Evolutionary conservation across 371 early-diverging fungal species (phyloP).

Genomic region (Mortierella sp.): DNA sequence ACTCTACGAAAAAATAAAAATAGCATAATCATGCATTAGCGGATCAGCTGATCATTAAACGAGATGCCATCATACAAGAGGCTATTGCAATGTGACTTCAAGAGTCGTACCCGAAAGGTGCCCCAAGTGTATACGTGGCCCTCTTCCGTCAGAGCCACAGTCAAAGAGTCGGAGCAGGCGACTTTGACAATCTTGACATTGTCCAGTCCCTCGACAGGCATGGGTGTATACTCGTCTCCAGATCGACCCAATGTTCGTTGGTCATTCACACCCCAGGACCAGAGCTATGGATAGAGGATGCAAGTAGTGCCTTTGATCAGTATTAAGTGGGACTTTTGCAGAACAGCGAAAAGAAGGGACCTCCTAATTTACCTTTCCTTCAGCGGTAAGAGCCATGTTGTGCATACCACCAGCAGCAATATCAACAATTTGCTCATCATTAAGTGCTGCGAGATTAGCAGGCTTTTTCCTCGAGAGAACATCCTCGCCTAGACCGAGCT

Average conservation of each 20-base stretch:
- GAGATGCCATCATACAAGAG: neutral
- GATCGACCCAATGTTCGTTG: conserved; percentile 95
- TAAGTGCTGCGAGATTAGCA: conserved; percentile 75
- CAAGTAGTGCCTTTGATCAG: neutral
- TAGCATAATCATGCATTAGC: neutral
- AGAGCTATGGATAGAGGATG: conserved; percentile 60
- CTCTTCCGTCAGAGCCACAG: conserved; percentile 88
- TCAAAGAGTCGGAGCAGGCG: conserved; percentile 94
- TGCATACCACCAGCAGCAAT: conserved; percentile 95
- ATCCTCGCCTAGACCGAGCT: conserved; percentile 94
- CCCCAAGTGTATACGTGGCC: conserved; percentile 97
- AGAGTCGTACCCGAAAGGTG: conserved; percentile 82
- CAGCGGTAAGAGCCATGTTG: conserved; percentile 81
- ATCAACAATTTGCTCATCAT: conserved; percentile 73
- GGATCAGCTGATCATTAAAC: neutral
- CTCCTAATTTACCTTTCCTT: conserved; percentile 68
- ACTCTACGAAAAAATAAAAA: conserved; percentile 23
- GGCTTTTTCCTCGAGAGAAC: conserved; percentile 82
- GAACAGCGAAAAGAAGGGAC: neutral
- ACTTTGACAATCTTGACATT: conserved; percentile 84
- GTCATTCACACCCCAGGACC: conserved; percentile 99
- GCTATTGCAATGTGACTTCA: neutral
- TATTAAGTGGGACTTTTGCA: neutral
- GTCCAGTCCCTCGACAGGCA: conserved; percentile 76
- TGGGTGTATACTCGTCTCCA: conserved; percentile 76